Evolutionary conservation across 768 basidiomycete genomes (phyloP), one percentile per base, ranked within the genome.

Genomic region (Kwoniella botswanensis): DNA sequence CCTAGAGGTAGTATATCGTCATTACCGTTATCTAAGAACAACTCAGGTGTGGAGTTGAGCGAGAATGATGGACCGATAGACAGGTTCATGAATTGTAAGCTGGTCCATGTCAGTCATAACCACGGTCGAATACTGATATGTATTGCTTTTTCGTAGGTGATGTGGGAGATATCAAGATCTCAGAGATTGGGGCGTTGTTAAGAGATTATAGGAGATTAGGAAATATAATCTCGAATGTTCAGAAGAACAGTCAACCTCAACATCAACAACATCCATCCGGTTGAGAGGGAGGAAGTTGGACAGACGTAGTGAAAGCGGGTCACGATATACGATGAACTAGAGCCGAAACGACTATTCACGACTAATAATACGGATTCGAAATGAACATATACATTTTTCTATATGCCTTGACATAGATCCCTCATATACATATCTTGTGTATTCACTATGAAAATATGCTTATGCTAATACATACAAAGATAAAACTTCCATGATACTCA

Each of bases 101-200:
- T 21, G 41, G n/a, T 35, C 1, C 35, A 35, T 35, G 35, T 35
- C 35, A 35, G 11, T 10, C 26, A 1, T 59, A 24, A 1, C n/a
- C 66, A 18, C 24, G 0, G 35, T 6, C 35, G 35, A 35, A 35
- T 5, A 35, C 35, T 35, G 6, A 35, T 35, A 35, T 35, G 35
- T 7, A 9, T 35, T 35, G 35, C 35, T 35, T 35, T 7, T 80
- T 71, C 93, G 66, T 88, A 91, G 60, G 90, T 72, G 85, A 87
- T 0, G 87, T 89, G 58, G 91, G 90, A 64, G 96, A 98, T 71
- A 82, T 98, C 65, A 87, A 87, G 64, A 84, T 98, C 26, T 88
- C 90, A 0, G 96, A 99, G 74, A 89, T 98, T 1, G 88, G 86
- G 0, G 89, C 91, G 73, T 85, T 99, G 54, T 84, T 98, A 79